Percentiles rank a stretch among this genome's conserved stretches.
Evolutionary conservation across 75 land plant genomes (phyloP).

Genomic region (Pinus albicaulis): DNA sequence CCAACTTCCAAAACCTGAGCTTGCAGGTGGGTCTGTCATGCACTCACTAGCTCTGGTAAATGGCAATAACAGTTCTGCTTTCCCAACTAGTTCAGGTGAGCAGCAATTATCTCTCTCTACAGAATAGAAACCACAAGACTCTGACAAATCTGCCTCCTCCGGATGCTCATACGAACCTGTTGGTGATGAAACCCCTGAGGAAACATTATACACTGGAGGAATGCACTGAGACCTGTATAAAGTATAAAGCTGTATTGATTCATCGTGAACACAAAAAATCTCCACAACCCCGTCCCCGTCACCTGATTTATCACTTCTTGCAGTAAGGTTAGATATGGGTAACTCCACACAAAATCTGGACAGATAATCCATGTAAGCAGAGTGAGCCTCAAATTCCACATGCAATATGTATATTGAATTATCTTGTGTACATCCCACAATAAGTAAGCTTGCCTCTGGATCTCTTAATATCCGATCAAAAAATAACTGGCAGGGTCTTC

Average conservation of each 20-base stretch:
- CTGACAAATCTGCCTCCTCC: not conserved
- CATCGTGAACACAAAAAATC: conserved; percentile 17
- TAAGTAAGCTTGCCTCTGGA: conserved; percentile 13
- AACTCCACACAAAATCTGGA: conserved; percentile 16
- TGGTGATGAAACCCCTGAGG: not conserved
- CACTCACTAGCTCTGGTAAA: not conserved
- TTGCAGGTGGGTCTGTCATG: not conserved
- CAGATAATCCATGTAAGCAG: conserved; percentile 18
- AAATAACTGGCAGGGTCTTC: conserved; percentile 8
- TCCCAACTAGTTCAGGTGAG: conserved; percentile 2
- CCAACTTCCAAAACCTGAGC: conserved; percentile 12
- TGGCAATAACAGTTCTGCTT: not conserved
- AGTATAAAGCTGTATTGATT: conserved; percentile 21
- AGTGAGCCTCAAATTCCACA: conserved; percentile 10
- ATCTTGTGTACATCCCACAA: conserved; percentile 12
- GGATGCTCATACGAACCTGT: not conserved
- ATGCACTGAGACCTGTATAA: conserved; percentile 14
- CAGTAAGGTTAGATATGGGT: conserved; percentile 17
- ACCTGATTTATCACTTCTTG: conserved; percentile 8
- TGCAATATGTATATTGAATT: conserved; percentile 17
- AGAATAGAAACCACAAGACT: not conserved
- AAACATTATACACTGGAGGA: conserved; percentile 12
- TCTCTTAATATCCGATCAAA: conserved; percentile 10
- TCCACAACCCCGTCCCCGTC: conserved; percentile 18
- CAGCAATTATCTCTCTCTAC: not conserved